Conservation (phyloP, 75 land plant genomes). For the Pinus tabuliformis region DNA sequence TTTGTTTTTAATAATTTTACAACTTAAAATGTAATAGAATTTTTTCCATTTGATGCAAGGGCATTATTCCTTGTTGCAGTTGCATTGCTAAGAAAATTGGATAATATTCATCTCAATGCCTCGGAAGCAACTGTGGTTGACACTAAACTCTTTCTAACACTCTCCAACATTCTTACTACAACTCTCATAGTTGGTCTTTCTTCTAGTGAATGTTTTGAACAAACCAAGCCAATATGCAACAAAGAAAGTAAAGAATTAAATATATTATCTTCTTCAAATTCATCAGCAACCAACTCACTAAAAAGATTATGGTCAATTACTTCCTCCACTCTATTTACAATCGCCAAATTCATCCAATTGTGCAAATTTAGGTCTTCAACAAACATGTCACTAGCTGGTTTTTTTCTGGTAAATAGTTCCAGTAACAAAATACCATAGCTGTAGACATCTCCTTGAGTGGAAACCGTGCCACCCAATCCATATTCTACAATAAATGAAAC, state of each 20-base stretch:
- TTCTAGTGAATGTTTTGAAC: slow-evolving; percentile 20
- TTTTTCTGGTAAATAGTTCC: slow-evolving; percentile 22
- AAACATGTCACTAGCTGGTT: not conserved
- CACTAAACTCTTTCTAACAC: not conserved
- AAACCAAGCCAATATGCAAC: slow-evolving; percentile 18
- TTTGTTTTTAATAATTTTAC: too few relatives aligned
- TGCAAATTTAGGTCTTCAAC: not conserved
- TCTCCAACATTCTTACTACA: not conserved
- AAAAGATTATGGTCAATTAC: not conserved
- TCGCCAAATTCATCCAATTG: not conserved
- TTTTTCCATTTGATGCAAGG: too few relatives aligned
- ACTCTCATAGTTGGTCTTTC: slow-evolving; percentile 40
- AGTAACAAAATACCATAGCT: slow-evolving; percentile 32
- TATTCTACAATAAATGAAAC: slow-evolving; percentile 19
- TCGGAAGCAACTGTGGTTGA: not conserved
- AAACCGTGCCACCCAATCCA: slow-evolving; percentile 9
- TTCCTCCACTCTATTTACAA: not conserved
- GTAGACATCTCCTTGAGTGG: slow-evolving; percentile 26
- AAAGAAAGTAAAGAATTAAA: not conserved
- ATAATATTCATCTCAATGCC: not conserved
- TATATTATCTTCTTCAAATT: not conserved
- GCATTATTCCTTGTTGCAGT: not conserved
- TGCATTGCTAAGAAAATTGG: not conserved
- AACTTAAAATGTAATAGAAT: too few relatives aligned
- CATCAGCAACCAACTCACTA: not conserved